Percentiles rank a stretch among this genome's conserved stretches.
Conservation (phyloP, 2,329 filamentous ascomycete species). For the Xylaria arbuscula region DNA sequence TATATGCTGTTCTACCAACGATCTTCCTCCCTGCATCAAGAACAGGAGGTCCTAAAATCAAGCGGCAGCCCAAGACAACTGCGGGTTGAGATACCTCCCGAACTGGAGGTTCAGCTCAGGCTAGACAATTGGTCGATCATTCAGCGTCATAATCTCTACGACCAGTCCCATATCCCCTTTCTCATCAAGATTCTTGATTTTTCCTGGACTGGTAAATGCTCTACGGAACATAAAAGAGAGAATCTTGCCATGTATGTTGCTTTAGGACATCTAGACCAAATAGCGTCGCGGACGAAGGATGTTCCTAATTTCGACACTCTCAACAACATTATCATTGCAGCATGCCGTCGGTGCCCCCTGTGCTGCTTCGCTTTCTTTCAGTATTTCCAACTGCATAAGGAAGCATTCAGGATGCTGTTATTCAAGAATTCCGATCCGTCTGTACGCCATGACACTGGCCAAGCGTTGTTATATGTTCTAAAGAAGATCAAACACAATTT, state of each 20-base stretch:
- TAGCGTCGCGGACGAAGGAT: conserved; percentile 78
- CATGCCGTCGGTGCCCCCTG: conserved; percentile 61
- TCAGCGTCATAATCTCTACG: conserved; percentile 82
- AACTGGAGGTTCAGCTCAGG: conserved; percentile 69
- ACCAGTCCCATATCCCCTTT: conserved; percentile 76
- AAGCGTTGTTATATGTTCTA: conserved; percentile 65
- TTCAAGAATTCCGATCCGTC: conserved; percentile 67
- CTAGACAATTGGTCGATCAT: conserved; percentile 79
- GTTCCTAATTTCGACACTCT: conserved; percentile 70
- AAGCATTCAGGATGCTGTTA: conserved; percentile 72
- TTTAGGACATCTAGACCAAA: conserved; percentile 77
- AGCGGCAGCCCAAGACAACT: conserved; percentile 54
- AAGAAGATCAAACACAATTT: conserved; percentile 61
- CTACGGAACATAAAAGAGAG: conserved; percentile 59
- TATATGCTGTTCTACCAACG: conserved; percentile 99
- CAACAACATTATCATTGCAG: conserved; percentile 59
- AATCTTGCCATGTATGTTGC: conserved; percentile 65
- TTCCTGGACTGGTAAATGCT: conserved; percentile 64
- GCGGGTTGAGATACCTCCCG: conserved; percentile 58
- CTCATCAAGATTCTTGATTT: conserved; percentile 70
- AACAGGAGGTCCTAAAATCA: conserved; percentile 60
- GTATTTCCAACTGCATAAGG: conserved; percentile 68
- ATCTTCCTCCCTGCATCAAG: conserved; percentile 69
- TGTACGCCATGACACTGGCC: conserved; percentile 65
- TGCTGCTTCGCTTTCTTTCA: conserved; percentile 70